phyloP scores from a whole-genome alignment of 2,329 filamentous ascomycete genomes.

The Xenoacremonium recifei region DNA sequence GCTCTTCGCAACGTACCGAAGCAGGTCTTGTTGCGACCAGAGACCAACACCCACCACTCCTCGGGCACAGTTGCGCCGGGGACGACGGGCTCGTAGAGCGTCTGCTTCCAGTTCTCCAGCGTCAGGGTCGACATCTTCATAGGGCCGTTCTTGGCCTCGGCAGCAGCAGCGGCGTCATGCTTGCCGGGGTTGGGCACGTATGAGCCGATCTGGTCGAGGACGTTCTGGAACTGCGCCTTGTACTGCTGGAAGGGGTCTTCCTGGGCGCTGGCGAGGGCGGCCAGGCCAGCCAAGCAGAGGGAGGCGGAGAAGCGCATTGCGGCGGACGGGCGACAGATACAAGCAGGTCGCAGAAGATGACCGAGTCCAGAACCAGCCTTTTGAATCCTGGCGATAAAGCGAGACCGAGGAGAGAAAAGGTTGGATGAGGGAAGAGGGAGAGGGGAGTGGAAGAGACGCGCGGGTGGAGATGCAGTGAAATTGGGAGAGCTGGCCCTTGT shows the following conservation, averaged over 20 bases:
- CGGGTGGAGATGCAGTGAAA: constrained; percentile 6
- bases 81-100: constrained; percentile 61
- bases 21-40: constrained; percentile 77
- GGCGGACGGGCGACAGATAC: constrained; percentile 13
- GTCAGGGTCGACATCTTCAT: constrained; percentile 54
- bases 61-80: constrained; percentile 61
- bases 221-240: constrained; percentile 61
- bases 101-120: constrained; percentile 69
- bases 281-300: constrained; percentile 51
- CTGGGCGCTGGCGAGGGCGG: constrained; percentile 54
- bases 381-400: constrained; percentile 2
- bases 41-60: constrained; percentile 75
- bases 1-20: constrained; percentile 57
- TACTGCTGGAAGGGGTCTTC: constrained; percentile 54
- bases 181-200: constrained; percentile 49
- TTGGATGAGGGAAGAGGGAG: constrained; percentile 9
- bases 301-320: constrained; percentile 60
- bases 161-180: constrained; percentile 40
- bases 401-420: constrained; percentile 6
- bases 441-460: constrained; percentile 2
- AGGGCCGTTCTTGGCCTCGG: constrained; percentile 38
- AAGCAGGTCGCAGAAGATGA: too few species aligned
- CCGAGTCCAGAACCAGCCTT: too few species aligned
- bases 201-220: constrained; percentile 59
- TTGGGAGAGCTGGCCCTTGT: constrained; percentile 1